These are phyloP conservation scores for Tilletia caries DNA, from an alignment of 1,284 basidiomycete species.

Conservation along the genomic window DNA sequence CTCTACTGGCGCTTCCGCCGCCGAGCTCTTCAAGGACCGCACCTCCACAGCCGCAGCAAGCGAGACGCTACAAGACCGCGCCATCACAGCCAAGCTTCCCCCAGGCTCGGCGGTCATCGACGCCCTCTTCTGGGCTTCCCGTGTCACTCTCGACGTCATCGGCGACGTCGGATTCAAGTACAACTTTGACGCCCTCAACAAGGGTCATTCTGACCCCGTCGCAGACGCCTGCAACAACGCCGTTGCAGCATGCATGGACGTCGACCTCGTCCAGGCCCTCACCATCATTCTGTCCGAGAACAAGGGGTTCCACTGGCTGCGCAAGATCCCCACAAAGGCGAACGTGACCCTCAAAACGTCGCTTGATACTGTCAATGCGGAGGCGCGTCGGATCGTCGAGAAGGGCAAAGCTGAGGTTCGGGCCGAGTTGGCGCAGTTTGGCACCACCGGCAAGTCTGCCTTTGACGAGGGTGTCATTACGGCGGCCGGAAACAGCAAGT, in stretches of 20 bases:
- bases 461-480: conserved; percentile 6
- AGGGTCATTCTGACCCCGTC: conserved; percentile 16
- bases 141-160: conserved; percentile 44
- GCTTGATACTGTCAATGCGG: background rate
- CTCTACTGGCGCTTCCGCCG: background rate
- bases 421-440: conserved; percentile 3
- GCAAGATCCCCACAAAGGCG: conserved; percentile 35
- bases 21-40: background rate
- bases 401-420: background rate
- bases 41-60: background rate
- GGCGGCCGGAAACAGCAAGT: conserved; percentile 21
- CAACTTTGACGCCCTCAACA: conserved; percentile 28
- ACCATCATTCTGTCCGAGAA: conserved; percentile 34
- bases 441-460: conserved; percentile 1
- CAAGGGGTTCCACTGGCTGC: conserved; percentile 38
- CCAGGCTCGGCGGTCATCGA: conserved; percentile 27
- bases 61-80: conserved; percentile 1
- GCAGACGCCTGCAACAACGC: conserved; percentile 3
- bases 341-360: conserved; percentile 20
- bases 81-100: background rate
- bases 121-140: conserved; percentile 28
- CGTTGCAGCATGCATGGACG: conserved; percentile 17
- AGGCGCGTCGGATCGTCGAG: background rate
- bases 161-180: conserved; percentile 47
- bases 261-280: conserved; percentile 27